Base-by-base conservation (phyloP, 768 basidiomycete genomes). In the Cubamyces sp. region DNA sequence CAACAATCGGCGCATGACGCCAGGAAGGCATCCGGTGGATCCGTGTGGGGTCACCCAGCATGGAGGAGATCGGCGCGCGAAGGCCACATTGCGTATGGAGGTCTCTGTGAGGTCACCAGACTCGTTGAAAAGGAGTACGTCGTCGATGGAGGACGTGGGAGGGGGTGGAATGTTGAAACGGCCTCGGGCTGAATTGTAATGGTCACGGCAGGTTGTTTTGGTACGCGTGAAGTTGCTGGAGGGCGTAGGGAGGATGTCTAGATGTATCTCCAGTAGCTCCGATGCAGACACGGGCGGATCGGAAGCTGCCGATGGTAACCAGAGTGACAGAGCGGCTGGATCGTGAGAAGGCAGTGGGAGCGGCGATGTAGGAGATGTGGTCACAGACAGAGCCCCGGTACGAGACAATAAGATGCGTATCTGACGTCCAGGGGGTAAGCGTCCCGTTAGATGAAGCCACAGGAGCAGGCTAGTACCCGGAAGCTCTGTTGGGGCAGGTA, bases 51-150 rank as follows among this genome's bases (percentile, higher is more conserved):
- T 92, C 57, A 89, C 64, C 92, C 92, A 94, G 11, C 59, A 67
- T 2, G 72, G 71, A 3, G 69, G 69, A 5, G 48, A 49, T 16
- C 65, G 43, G 14, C 87, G 84, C 65, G 80, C 82, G 62, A 92
- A 82, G 1, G 90, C 88, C 54, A 92, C 74, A 66, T 92, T 94
- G 71, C 81, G 86, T 48, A 90, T 84, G 30, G 87, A 84, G 0
- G 88, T 78, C 70, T 94, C 91, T 47, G 81, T 89, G 56, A 90
- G 70, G 18, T 76, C 68, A 2, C 75, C 74, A 2, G 76, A 69
- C 0, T 77, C 41, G 66, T 87, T 87, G 76, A 83, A 86, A 55
- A 94, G 71, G 26, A 94, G 71, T 2, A 92, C 86, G 66, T 94
- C 92, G 16, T 72, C 70, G 21, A 52, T 26, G 34, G 63, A 48